Conservation (phyloP, 2,329 filamentous ascomycete genomes). For the Botrytis galanthina region DNA sequence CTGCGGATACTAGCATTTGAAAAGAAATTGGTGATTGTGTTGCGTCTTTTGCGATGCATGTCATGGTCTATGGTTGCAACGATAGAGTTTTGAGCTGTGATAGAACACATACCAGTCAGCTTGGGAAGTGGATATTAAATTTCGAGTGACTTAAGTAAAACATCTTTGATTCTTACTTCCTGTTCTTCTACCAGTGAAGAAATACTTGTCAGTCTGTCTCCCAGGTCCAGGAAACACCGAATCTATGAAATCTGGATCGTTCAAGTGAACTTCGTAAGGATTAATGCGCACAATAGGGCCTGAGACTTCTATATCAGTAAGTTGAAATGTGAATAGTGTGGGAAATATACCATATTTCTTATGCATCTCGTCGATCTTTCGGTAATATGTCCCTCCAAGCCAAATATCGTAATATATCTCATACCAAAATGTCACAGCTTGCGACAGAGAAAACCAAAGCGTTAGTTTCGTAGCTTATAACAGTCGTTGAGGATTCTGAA, state of each 20-base stretch:
- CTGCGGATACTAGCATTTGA: neutral
- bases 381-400: neutral
- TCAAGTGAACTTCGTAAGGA: neutral
- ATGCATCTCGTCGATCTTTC: neutral
- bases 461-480: neutral
- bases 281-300: neutral
- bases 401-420: neutral
- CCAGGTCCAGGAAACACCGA: neutral
- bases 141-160: neutral
- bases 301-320: neutral
- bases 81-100: conserved; percentile 22
- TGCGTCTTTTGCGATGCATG: neutral
- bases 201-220: neutral
- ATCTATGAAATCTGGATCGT: neutral
- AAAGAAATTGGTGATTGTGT: neutral
- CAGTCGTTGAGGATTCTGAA: neutral
- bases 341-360: neutral
- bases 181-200: conserved; percentile 1
- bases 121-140: neutral
- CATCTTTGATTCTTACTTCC: neutral
- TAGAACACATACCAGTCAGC: neutral
- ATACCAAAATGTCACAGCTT: conserved; percentile 2
- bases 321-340: neutral
- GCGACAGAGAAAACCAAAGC: neutral
- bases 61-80: neutral